Conservation (phyloP, 495 filamentous ascomycete species). For the Elaphomyces granulatus region DNA sequence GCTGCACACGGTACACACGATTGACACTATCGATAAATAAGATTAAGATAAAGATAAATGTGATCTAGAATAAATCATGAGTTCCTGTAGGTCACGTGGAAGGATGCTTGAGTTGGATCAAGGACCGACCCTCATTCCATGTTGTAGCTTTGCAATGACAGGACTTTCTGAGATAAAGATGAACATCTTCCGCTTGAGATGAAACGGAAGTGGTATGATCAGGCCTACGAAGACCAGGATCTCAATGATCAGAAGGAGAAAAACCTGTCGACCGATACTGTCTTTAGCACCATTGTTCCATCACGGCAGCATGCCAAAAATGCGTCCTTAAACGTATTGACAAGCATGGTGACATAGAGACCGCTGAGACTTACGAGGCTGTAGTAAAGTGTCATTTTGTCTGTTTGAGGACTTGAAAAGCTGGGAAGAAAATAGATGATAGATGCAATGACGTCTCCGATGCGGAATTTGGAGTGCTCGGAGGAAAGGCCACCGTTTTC, state of each 20-base stretch:
- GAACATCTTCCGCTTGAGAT: constrained; percentile 74
- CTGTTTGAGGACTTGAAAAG: too few species aligned
- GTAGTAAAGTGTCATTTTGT: constrained; percentile 98
- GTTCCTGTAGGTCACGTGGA: too few species aligned
- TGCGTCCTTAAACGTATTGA: constrained; percentile 2
- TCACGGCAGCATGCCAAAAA: not conserved
- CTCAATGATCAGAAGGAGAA: constrained; percentile 80
- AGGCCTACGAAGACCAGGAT: constrained; percentile 87
- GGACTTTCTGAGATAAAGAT: constrained; percentile 87
- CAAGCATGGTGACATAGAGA: constrained; percentile 4
- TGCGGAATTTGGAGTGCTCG: too few species aligned
- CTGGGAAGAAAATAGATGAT: too few species aligned
- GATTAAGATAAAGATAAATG: constrained; percentile 95
- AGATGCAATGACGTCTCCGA: too few species aligned
- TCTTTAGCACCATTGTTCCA: not conserved
- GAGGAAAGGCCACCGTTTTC: too few species aligned
- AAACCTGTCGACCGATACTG: constrained; percentile 49
- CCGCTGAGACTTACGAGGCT: constrained; percentile 56
- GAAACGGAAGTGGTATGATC: constrained; percentile 83
- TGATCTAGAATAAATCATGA: constrained; percentile 61
- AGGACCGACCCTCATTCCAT: constrained; percentile 56
- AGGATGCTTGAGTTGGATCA: too few species aligned
- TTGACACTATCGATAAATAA: constrained; percentile 98
- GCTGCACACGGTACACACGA: constrained; percentile 90
- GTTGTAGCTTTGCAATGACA: constrained; percentile 61